Base-by-base conservation (phyloP, 2,329 filamentous ascomycete genomes). In the Delphinella strobiligena region DNA sequence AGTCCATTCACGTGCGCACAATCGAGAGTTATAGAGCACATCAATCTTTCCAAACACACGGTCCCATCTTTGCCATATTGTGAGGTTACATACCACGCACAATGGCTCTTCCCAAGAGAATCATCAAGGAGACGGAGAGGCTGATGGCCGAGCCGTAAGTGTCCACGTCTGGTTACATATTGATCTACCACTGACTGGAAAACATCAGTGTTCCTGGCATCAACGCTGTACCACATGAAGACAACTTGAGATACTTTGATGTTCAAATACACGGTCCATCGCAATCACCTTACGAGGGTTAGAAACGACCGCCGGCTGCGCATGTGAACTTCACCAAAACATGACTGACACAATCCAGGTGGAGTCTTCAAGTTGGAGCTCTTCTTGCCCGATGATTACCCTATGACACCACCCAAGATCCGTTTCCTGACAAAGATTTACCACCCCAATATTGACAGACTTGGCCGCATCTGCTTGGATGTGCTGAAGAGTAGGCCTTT, bases 371-470 rank as follows among this genome's bases (percentile, higher is more conserved):
- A 93, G 64, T 81, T 96, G 46, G 91, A 98, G 63, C 78, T 98
- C 15, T 98, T 98, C 62, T 74, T 98, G 17, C 93, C 93, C 33
- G 91, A 98, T 56, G 91, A 98, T 67, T 98, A 98, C 61, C 91
- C 91, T 31, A 98, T 98, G 91, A 94, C 87, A 24, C 89, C 91
- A 39, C 91, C 91, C 34, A 95, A 95, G 71, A 95, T 98, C 57
- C 84, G 91, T 40, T 98, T 98, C 65, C 72, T 98, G 37, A 98
- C 93, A 53, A 95, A 94, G 67, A 96, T 98, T 62, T 98, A 96
- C 65, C 93, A 98, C 61, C 91, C 91, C 38, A 98, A 98, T 61
- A 95, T 98, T 52, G 91, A 98, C 61, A 93, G 93, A 64, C 77
- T 98, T 2, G 91, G 91, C 45, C 82, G 91, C 45, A 98, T 98